Conservation (phyloP, 2,329 filamentous ascomycete species). For the Leptographium procerum region DNA sequence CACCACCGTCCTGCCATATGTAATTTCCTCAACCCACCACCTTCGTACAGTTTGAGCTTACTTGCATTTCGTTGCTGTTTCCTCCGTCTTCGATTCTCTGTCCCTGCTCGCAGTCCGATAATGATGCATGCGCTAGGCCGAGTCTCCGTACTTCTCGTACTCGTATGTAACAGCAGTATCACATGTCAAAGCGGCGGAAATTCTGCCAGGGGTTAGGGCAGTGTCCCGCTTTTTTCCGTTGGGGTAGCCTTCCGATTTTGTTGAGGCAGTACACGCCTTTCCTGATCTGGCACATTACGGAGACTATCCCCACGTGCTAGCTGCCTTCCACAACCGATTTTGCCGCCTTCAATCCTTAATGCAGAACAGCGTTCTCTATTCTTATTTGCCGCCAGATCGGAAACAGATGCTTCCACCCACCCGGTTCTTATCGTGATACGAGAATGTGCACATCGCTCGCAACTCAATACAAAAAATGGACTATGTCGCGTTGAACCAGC, state of each 20-base stretch:
- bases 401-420: neutral
- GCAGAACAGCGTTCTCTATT: neutral
- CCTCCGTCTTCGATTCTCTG: too few relatives aligned
- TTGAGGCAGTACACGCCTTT: slow-evolving; percentile 7
- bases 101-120: too few relatives aligned
- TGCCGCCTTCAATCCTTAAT: neutral
- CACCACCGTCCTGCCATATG: too few relatives aligned
- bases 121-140: too few relatives aligned
- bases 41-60: too few relatives aligned
- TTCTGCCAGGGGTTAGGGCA: neutral
- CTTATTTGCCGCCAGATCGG: neutral
- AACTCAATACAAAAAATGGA: neutral
- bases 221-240: slow-evolving; percentile 12
- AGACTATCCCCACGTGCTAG: neutral
- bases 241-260: slow-evolving; percentile 12
- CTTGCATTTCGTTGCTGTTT: too few relatives aligned
- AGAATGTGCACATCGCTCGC: neutral
- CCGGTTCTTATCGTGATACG: neutral
- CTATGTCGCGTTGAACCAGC: too few relatives aligned
- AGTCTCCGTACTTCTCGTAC: too few relatives aligned
- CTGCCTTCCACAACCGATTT: neutral
- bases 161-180: neutral
- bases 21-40: too few relatives aligned
- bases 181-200: neutral
- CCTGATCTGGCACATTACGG: neutral